Evolutionary conservation across 1,139 yeast species (phyloP), one percentile per base, ranked within the genome.

Genomic region (Debaryomyces udenii): DNA sequence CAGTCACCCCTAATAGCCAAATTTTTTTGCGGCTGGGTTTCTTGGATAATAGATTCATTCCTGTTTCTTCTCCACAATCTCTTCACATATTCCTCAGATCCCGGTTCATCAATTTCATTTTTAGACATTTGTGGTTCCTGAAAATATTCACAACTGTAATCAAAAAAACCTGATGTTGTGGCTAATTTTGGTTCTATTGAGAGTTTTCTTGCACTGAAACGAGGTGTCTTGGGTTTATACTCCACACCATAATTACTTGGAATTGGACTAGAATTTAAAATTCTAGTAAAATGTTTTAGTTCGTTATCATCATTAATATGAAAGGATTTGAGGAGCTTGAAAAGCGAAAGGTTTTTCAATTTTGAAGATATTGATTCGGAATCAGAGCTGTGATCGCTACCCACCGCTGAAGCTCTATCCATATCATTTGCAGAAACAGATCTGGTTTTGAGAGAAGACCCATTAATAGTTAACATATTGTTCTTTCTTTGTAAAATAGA

Each of bases 111-210:
- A 14, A 82, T 70, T 55, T 93, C 98, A 43, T 81, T 79, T 48
- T 81, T 83, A 13, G 89, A 82, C 86, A 93, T 86, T 58, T 93
- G 98, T 0, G 99, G 98, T 57, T 91, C 98, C 56, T 91, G 96
- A 66, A 91, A 93, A 57, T 90, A 91, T 58, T 93, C 99, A 48
- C 87, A 74, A 55, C 93, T 81, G 70, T 90, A 93, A 43, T 88
- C 96, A 50, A 91, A 83, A 57, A 93, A 91, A 3, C 84, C 83
- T 15, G 95, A 85, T 11, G 74, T 72, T 17, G 83, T 63, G 0
- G 96, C 91, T 7, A 84, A 55, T n/a, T 62, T 64, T 2, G 83
- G 77, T 29, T 61, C 58, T 3, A 67, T 51, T 3, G 58, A 45
- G 22, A 67, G 49, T 48, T 68, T 67, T 35, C 78, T 59, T 4